Percentiles rank a stretch among this genome's conserved stretches.
These are phyloP conservation scores for Physocladia obscura DNA, from an alignment of 192 early-diverging fungal species.

Conservation along the genomic window DNA sequence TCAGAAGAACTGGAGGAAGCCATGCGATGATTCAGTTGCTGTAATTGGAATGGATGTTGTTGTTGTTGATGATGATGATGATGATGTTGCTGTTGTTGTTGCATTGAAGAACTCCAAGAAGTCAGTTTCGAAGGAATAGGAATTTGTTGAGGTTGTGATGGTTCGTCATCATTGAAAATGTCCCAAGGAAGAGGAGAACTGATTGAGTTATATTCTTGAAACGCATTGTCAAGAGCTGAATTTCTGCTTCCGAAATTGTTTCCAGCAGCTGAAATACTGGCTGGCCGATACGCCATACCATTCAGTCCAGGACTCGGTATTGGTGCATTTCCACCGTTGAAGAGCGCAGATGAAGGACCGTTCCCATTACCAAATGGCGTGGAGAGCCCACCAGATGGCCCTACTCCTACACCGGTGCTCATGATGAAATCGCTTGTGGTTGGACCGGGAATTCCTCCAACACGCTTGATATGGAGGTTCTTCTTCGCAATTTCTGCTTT, in stretches of 20 bases:
- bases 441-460: too few species aligned
- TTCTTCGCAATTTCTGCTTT: constrained; percentile 99
- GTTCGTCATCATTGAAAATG: constrained; percentile 20
- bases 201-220: constrained; percentile 12
- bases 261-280: neutral
- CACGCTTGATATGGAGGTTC: constrained; percentile 90
- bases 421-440: constrained; percentile 86
- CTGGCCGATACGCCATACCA: neutral
- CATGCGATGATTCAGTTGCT: too few species aligned
- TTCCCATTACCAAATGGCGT: neutral
- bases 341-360: neutral
- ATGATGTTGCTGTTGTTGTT: neutral
- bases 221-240: constrained; percentile 5
- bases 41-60: too few species aligned
- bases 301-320: constrained; percentile 13
- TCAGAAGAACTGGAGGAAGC: too few species aligned
- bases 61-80: neutral
- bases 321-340: neutral
- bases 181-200: constrained; percentile 26
- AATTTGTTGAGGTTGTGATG: neutral
- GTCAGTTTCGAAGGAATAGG: neutral
- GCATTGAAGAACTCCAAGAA: neutral
- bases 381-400: too few species aligned
- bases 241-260: neutral
- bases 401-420: too few species aligned